phyloP scores from a whole-genome alignment of 192 early-diverging fungal species.

The Polychytrium aggregatum region DNA sequence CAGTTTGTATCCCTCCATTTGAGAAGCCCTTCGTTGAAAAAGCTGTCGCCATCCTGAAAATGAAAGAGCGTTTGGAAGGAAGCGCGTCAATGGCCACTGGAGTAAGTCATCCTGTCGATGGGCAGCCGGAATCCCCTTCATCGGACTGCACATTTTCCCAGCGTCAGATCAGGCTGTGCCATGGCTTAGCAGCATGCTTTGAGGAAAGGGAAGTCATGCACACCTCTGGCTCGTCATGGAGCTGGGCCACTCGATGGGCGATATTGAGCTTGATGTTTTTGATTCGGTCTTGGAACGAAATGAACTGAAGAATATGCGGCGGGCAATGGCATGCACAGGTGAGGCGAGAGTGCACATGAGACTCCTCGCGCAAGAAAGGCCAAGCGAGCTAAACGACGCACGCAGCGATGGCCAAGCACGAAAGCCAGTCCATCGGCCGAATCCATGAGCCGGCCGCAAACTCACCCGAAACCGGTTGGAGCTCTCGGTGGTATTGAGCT shows the following conservation, averaged over 20 bases:
- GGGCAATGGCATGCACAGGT: neutral
- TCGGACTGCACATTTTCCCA: slow-evolving; percentile 11
- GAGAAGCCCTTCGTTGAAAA: slow-evolving; percentile 70
- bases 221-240: no score
- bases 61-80: neutral
- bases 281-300: slow-evolving; percentile 22
- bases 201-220: no score
- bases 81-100: neutral
- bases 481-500: neutral
- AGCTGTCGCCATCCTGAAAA: slow-evolving; percentile 52
- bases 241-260: slow-evolving; percentile 45
- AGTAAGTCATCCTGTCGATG: slow-evolving; percentile 32
- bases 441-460: no score
- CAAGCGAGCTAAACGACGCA: no score
- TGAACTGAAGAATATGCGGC: slow-evolving; percentile 1
- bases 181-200: no score
- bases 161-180: no score
- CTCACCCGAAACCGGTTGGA: slow-evolving; percentile 3
- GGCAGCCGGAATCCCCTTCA: neutral
- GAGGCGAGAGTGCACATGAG: neutral
- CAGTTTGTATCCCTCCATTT: slow-evolving; percentile 87
- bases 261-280: slow-evolving; percentile 68
- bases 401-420: neutral
- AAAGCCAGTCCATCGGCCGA: no score
- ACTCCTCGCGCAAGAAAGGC: no score